Base-by-base conservation (phyloP, 371 early-diverging fungal genomes). In the Mucor saturninus region DNA sequence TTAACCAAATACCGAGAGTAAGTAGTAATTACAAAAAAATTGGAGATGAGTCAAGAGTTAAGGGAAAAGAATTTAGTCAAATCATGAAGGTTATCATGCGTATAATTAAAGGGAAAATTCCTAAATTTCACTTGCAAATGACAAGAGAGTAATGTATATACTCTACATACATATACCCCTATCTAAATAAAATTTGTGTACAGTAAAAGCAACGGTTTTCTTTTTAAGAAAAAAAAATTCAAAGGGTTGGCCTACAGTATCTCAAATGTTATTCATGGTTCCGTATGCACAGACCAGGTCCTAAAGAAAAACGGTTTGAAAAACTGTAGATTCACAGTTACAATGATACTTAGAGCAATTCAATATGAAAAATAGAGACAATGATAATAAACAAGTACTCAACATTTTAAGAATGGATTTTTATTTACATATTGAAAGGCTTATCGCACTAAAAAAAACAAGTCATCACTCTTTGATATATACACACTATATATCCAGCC, bases 341-440 rank as follows among this genome's bases (percentile, higher is more conserved):
- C 60, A 59, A 30, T 52, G 31, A 52, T 59, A 40, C 52, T 59
- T 42, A 59, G n/a, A 31, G 52, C 60, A 59, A 59, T 42, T 21
- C 60, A 30, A 52, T 59, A 59, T 59, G 60, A 59, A 59, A 59
- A 59, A 28, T 31, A 59, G 60, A 30, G 31, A 59, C 60, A 32
- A 59, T 59, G 42, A 51, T 15, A 52, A 59, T 59, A 59, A 59
- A 29, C 60, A 59, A 52, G 60, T 52, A 42, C 60, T 59, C 42
- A 59, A 59, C 42, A 59, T 52, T 52, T 59, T 26, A 59, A 59
- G 52, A 54, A 32, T 61, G 37, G 46, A 53, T 61, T 61, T 59
- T 59, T 61, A 61, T 61, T 61, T 61, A 45, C 61, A 61, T 54
- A 61, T 61, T 42, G 37, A 32, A 52, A 46, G 45, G 54, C 31